Percentiles rank a stretch among this genome's conserved stretches.
phyloP scores from a whole-genome alignment of 345 rosid genomes.

The Corchorus capsularis region DNA sequence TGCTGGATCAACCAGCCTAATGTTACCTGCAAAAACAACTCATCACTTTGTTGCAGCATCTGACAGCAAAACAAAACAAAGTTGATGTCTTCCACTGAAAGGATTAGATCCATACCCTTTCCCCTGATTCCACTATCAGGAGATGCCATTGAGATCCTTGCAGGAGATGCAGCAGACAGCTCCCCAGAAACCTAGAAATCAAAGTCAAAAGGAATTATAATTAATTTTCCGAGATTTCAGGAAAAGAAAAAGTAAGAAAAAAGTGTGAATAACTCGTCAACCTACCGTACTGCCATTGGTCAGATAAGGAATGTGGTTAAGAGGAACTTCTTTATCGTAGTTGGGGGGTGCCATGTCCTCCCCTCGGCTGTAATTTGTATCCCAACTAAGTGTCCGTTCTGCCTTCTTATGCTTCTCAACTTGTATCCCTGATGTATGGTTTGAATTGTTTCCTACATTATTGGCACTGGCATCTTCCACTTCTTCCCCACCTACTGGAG shows the following conservation, averaged over 20 bases:
- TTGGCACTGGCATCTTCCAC: not conserved
- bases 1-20: conserved; percentile 12
- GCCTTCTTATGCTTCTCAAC: conserved; percentile 8
- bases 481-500: conserved; percentile 9
- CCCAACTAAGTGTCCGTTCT: conserved; percentile 12
- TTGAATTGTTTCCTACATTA: not conserved
- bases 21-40: not conserved
- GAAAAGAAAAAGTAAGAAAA: not conserved
- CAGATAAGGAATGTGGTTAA: conserved; percentile 13
- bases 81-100: not conserved
- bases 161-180: conserved; percentile 17
- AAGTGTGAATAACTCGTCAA: not conserved
- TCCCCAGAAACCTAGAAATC: conserved; percentile 21
- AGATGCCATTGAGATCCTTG: conserved; percentile 20
- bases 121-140: conserved; percentile 17
- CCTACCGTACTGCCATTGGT: conserved; percentile 13
- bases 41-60: not conserved
- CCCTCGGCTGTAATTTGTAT: conserved; percentile 17
- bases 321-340: conserved; percentile 16
- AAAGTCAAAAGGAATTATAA: not conserved
- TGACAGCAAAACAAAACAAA: not conserved
- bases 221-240: not conserved
- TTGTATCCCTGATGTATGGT: not conserved
- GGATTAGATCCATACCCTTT: conserved; percentile 17
- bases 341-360: not conserved